phyloP scores from a whole-genome alignment of 23 red algal genomes.

The Pyropia haitanensis region DNA sequence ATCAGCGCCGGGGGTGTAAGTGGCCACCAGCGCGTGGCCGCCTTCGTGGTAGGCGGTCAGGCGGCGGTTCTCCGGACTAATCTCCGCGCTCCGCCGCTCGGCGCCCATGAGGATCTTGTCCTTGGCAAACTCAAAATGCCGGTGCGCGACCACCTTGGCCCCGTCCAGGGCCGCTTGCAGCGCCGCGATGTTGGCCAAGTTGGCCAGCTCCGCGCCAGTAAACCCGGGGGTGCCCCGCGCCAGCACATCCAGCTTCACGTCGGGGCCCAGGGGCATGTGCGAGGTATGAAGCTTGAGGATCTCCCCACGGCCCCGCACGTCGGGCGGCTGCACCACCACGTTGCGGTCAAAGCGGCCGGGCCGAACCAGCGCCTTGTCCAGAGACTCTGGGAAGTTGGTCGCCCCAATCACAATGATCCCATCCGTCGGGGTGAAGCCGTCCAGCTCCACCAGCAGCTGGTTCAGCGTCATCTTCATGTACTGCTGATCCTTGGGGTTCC shows the following conservation, averaged over 20 bases:
- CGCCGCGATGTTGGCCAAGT: slow-evolving; percentile 94
- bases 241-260: slow-evolving; percentile 83
- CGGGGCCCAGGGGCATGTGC: slow-evolving; percentile 64
- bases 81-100: slow-evolving; percentile 64
- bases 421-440: slow-evolving; percentile 83
- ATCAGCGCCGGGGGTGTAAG: slow-evolving; percentile 73
- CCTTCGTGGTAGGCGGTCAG: slow-evolving; percentile 96
- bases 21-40: slow-evolving; percentile 84
- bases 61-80: slow-evolving; percentile 62
- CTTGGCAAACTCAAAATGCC: slow-evolving; percentile 93
- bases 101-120: slow-evolving; percentile 99
- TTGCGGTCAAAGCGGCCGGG: slow-evolving; percentile 96
- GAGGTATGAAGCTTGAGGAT: slow-evolving; percentile 83
- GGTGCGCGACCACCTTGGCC: slow-evolving; percentile 49
- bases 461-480: slow-evolving; percentile 97
- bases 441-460: slow-evolving; percentile 89
- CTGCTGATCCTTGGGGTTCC: slow-evolving; percentile 93
- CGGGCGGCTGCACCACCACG: slow-evolving; percentile 84
- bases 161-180: slow-evolving; percentile 88
- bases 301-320: slow-evolving; percentile 75
- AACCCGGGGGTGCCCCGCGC: slow-evolving; percentile 95
- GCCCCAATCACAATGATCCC: slow-evolving; percentile 97
- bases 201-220: slow-evolving; percentile 91
- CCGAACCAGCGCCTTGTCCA: slow-evolving; percentile 92
- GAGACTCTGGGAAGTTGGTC: slow-evolving; percentile 92